Base-by-base conservation (phyloP, 805 yeast species). In the Wickerhamomyces chaumierensis region DNA sequence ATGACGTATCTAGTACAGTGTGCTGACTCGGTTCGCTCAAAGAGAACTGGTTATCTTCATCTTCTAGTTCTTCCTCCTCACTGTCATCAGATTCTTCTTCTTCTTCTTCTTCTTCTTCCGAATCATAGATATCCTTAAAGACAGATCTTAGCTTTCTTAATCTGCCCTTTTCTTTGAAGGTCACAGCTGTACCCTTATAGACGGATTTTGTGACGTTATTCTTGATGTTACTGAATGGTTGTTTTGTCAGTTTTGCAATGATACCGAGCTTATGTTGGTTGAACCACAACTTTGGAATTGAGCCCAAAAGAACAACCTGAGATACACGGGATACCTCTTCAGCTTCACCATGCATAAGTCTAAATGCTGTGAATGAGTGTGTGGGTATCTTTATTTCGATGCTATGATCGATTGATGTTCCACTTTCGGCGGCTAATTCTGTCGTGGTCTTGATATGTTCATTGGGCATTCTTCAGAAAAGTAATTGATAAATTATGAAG, bases 311-410 rank as follows among this genome's bases (percentile, higher is more conserved):
- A 0, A 71, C 55, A 2, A 68, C 61, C 36, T 62, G 61, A 1
- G 84, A 66, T 11, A 62, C 57, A n/a, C 62, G 59, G 18, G 74
- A 60, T 6, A 82, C 52, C 39, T 73, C 70, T 4, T 48, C 37
- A 0, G 79, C 61, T 8, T 66, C 60, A n/a, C 72, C 65, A 52
- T 76, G 78, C 14, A 66, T 56, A 19, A 82, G 58, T 33, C 82
- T 62, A 42, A 68, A 74, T 0, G 81, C 79, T 0, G 85, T 75
- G 57, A 73, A 81, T 2, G 85, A 77, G 21, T 60, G 7, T 8
- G 13, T 8, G n/a, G 31, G 31, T 8, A 28, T 28, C 5, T 8
- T 13, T 8, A 28, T 14, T 6, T n/a, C n/a, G n/a, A n/a, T n/a
- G n/a, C n/a, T n/a, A n/a, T n/a, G n/a, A n/a, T n/a, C n/a, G n/a